Base-by-base conservation (phyloP, 164 flowering plant genomes). In the Vitis rupestris region DNA sequence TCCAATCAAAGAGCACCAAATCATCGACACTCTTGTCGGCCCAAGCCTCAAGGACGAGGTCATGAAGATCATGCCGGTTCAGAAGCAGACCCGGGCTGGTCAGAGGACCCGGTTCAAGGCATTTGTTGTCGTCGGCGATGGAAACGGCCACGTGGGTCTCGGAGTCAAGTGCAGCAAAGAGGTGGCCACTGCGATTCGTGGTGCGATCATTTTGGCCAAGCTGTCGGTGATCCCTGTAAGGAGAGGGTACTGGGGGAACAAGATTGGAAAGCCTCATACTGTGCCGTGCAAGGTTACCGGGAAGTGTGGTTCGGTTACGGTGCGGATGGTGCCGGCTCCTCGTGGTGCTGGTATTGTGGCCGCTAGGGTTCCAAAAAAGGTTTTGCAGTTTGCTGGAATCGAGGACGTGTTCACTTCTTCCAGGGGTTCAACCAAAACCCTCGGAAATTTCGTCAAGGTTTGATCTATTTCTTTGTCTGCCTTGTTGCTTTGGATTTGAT, bases 51-150 rank as follows among this genome's bases (percentile, higher is more conserved):
- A 91, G 68, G 94, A 91, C 54, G 97, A 91, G 82, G 97, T 91
- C 9, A 91, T 91, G 94, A 91, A 91, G 71, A 91, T 89, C 82
- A 89, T 89, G 90, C 91, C 97, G 8, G 97, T 91, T 13, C 94
- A 89, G 87, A 91, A 91, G 59, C 94, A 91, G 74, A 91, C 97
- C 9, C 80, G 97, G 0, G 97, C 97, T 27, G 94, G 97, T 4
- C 97, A 91, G 74, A 16, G 97, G 9, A 91, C 97, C 44, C 50
- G 97, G 59, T 89, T 91, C 83, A 91, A 91, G 85, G 97, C 97
- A 10, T 91, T 89, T 59, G 94, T 91, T 0, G 97, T 91, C 58
- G 93, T 89, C 53, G 94, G 97, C 0, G 94, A 91, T 54, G 72
- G 78, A 7, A 83, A 86, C 44, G 97, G 97, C 0, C 97, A 91